phyloP scores from a whole-genome alignment of 352 stramenopile genomes.

The Globisporangium camurandrum region DNA sequence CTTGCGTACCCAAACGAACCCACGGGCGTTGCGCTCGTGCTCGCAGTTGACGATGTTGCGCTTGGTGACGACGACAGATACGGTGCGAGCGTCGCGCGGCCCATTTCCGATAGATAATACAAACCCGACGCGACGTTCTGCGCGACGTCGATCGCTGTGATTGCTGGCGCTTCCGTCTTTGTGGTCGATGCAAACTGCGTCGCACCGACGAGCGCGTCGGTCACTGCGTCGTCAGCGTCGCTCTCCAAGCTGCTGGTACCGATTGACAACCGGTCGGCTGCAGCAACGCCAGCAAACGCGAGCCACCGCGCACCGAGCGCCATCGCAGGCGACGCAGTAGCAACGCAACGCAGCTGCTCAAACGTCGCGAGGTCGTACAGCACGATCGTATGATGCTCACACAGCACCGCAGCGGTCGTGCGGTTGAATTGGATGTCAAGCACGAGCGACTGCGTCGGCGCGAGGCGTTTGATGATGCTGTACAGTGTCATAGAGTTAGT shows the following conservation, averaged over 20 bases:
- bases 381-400: slow-evolving; percentile 58
- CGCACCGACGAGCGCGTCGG: slow-evolving; percentile 15
- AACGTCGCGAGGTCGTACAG: slow-evolving; percentile 55
- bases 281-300: slow-evolving; percentile 45
- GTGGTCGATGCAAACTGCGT: slow-evolving; percentile 7
- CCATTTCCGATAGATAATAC: slow-evolving; percentile 79
- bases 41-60: slow-evolving; percentile 10
- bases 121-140: slow-evolving; percentile 84
- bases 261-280: slow-evolving; percentile 18
- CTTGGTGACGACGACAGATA: slow-evolving; percentile 66
- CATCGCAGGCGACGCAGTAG: slow-evolving; percentile 52
- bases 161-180: slow-evolving; percentile 24
- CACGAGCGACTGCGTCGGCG: slow-evolving; percentile 51
- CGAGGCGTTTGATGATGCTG: slow-evolving; percentile 41
- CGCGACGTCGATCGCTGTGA: slow-evolving; percentile 72
- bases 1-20: slow-evolving; percentile 14
- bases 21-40: slow-evolving; percentile 11
- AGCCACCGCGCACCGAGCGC: slow-evolving; percentile 60
- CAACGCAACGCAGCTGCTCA: slow-evolving; percentile 32
- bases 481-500: slow-evolving; percentile 1
- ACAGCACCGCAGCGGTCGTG: slow-evolving; percentile 46
- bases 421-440: slow-evolving; percentile 63
- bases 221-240: slow-evolving; percentile 41
- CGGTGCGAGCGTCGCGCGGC: slow-evolving; percentile 54
- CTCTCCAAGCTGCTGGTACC: slow-evolving; percentile 20